These are phyloP conservation scores for Scheffersomyces stambukii DNA, from an alignment of 1,139 yeast genomes.

Conservation along the genomic window DNA sequence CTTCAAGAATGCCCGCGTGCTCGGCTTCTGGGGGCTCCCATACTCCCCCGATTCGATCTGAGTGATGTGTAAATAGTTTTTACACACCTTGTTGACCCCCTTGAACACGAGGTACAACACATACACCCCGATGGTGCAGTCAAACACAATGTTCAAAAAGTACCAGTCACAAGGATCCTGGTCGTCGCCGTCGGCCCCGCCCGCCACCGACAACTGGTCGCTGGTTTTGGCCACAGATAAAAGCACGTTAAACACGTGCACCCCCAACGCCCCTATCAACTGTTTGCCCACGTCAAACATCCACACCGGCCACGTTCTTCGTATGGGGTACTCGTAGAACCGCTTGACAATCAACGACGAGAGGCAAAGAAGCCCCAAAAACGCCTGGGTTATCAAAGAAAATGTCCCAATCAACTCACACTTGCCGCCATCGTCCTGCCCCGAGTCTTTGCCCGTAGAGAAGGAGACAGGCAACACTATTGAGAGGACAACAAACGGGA, in stretches of 20 bases:
- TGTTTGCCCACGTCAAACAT: constrained; percentile 86
- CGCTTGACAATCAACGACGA: constrained; percentile 74
- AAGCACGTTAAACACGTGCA: constrained; percentile 75
- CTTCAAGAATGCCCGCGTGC: constrained; percentile 59
- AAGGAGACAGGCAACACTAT: too few relatives aligned
- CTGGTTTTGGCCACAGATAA: constrained; percentile 55
- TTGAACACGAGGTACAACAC: constrained; percentile 57
- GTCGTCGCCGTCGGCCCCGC: constrained; percentile 12
- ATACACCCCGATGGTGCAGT: constrained; percentile 94
- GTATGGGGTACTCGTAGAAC: constrained; percentile 67
- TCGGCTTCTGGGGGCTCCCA: constrained; percentile 63
- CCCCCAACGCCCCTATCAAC: constrained; percentile 77
- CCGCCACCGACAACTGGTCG: constrained; percentile 16
- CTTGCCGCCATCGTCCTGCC: constrained; percentile 22
- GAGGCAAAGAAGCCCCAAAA: constrained; percentile 72
- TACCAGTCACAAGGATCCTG: constrained; percentile 86
- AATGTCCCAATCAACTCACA: constrained; percentile 74
- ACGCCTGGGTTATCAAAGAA: constrained; percentile 58
- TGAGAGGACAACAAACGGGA: neutral
- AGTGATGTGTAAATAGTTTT: constrained; percentile 27
- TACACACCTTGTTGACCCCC: constrained; percentile 41
- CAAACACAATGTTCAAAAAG: constrained; percentile 79
- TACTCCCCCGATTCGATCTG: constrained; percentile 82
- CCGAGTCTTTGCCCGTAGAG: too few relatives aligned
- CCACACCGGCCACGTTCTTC: constrained; percentile 90